phyloP scores from a whole-genome alignment of 1,139 yeast species.

The Diutina rugosa region DNA sequence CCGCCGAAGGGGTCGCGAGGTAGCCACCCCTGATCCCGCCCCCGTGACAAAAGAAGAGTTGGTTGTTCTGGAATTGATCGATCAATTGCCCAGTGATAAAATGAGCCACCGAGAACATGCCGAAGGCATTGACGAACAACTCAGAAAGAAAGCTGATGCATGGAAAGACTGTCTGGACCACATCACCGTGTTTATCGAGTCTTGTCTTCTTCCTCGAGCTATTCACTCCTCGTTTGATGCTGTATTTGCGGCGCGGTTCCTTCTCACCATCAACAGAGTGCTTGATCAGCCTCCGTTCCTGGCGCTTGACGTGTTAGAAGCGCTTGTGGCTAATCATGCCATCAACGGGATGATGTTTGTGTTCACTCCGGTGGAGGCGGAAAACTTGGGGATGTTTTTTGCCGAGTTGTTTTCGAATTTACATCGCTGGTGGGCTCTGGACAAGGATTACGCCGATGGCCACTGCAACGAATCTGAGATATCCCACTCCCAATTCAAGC shows the following conservation, averaged over 20 bases:
- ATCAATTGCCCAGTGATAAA: not conserved
- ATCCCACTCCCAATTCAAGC: conserved; percentile 3
- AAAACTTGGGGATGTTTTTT: conserved; percentile 68
- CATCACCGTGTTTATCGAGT: conserved; percentile 34
- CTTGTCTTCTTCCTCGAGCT: conserved; percentile 66
- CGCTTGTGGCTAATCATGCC: conserved; percentile 36
- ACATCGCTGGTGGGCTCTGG: conserved; percentile 24
- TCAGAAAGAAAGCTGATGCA: not conserved
- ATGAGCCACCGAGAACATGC: not conserved
- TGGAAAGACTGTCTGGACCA: not conserved
- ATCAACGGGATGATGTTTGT: conserved; percentile 54
- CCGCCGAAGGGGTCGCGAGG: not conserved
- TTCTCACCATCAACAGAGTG: conserved; percentile 33
- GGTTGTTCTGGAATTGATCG: not conserved
- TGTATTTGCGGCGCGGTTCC: conserved; percentile 49
- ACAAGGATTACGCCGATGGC: conserved; percentile 4
- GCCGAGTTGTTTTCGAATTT: conserved; percentile 30
- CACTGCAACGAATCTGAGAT: not conserved
- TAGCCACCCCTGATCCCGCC: not conserved
- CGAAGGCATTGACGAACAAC: not conserved
- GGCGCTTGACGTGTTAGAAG: conserved; percentile 29
- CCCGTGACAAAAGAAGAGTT: not conserved
- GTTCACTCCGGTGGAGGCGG: conserved; percentile 67
- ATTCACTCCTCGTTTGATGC: conserved; percentile 83
- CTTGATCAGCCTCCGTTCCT: conserved; percentile 31